A percentile compares a stretch with the other conserved stretches of the same genome.
phyloP scores from a whole-genome alignment of 306 rosid genomes.

The Cyamopsis tetragonoloba region DNA sequence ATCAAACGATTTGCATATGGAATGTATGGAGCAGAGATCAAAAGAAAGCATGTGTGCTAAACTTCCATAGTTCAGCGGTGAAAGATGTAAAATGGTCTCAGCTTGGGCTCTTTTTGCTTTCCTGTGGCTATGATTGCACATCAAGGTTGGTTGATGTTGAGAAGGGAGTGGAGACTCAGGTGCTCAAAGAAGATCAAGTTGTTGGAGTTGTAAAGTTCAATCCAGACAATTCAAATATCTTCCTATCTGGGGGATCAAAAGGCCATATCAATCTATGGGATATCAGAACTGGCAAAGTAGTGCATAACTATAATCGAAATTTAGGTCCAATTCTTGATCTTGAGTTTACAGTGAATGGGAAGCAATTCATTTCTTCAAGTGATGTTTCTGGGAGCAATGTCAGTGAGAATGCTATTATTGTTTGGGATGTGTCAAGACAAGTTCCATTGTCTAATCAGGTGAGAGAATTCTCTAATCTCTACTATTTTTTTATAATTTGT shows the following conservation, averaged over 20 bases:
- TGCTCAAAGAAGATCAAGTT: conserved; percentile 63
- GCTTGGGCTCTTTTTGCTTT: conserved; percentile 62
- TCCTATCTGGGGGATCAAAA: conserved; percentile 77
- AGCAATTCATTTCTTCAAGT: conserved; percentile 75
- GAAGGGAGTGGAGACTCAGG: conserved; percentile 69
- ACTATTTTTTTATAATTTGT: background rate
- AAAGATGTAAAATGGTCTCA: conserved; percentile 82
- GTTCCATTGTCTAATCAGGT: conserved; percentile 91
- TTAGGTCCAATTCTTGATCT: conserved; percentile 82
- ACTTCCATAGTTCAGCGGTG: conserved; percentile 67
- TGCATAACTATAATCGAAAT: conserved; percentile 54
- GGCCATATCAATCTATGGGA: conserved; percentile 82
- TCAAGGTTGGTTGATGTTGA: conserved; percentile 82
- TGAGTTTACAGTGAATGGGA: conserved; percentile 61
- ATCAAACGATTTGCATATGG: conserved; percentile 69
- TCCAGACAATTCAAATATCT: conserved; percentile 59
- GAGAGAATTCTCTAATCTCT: conserved; percentile 21
- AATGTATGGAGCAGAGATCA: conserved; percentile 78
- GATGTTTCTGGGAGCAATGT: conserved; percentile 67
- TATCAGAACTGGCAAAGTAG: conserved; percentile 59
- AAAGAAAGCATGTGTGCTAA: conserved; percentile 57
- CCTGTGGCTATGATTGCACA: conserved; percentile 79
- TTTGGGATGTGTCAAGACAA: conserved; percentile 84
- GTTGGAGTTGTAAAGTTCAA: conserved; percentile 73
- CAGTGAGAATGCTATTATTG: conserved; percentile 75